Conservation (phyloP, 768 basidiomycete species). For the Pleurotus platypus region DNA sequence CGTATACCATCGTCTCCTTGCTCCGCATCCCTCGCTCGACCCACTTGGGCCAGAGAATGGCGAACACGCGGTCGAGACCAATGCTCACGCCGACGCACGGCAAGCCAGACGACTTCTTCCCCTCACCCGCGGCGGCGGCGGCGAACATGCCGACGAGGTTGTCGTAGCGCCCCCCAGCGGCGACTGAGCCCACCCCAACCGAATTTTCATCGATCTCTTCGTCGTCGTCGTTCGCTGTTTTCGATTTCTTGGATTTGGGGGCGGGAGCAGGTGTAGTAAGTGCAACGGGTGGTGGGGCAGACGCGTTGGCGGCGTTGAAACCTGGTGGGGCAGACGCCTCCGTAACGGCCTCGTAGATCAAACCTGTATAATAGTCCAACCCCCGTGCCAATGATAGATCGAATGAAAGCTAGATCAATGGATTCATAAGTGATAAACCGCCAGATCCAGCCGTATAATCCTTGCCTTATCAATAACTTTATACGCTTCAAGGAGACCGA, state of each 20-base stretch:
- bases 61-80: conserved; percentile 91
- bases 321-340: conserved; percentile 92
- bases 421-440: background rate
- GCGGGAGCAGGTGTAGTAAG: conserved; percentile 26
- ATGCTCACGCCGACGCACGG: conserved; percentile 94
- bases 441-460: background rate
- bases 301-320: conserved; percentile 53
- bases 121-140: conserved; percentile 72
- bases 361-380: conserved; percentile 97
- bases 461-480: conserved; percentile 72
- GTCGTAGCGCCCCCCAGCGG: conserved; percentile 97
- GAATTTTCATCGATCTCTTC: conserved; percentile 90
- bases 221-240: conserved; percentile 55
- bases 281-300: conserved; percentile 33
- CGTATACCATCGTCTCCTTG: conserved; percentile 92
- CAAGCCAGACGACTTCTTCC: conserved; percentile 59
- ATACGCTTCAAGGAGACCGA: conserved; percentile 79
- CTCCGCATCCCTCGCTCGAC: conserved; percentile 72
- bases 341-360: conserved; percentile 95
- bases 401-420: conserved; percentile 73
- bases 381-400: conserved; percentile 97
- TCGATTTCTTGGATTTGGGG: conserved; percentile 30
- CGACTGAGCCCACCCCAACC: conserved; percentile 97
- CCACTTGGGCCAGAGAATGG: conserved; percentile 87
- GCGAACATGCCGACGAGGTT: conserved; percentile 90